Evolutionary conservation across 805 yeast genomes (phyloP).

Genomic region (Pichia insulana): DNA sequence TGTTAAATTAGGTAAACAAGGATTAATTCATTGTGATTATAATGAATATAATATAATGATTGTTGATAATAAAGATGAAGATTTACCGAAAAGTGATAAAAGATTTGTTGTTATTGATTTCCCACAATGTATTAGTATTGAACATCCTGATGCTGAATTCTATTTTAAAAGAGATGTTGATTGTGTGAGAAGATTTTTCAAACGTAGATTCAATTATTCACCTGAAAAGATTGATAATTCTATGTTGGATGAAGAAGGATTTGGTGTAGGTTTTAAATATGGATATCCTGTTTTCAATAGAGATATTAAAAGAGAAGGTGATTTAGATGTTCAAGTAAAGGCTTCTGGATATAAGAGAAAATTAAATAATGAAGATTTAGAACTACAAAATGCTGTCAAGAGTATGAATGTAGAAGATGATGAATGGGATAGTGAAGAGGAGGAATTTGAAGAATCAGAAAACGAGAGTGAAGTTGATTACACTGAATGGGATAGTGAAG

Average conservation of each 20-base stretch:
- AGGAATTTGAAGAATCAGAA: slow-evolving; percentile 10
- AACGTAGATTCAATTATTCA: slow-evolving; percentile 61
- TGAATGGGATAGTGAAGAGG: slow-evolving; percentile 15
- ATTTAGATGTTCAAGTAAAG: slow-evolving; percentile 76
- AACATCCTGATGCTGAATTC: slow-evolving; percentile 79
- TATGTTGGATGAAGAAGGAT: slow-evolving; percentile 73
- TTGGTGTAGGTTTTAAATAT: slow-evolving; percentile 68
- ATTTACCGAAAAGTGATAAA: slow-evolving; percentile 40
- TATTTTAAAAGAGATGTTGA: slow-evolving; percentile 91
- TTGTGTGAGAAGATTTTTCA: slow-evolving; percentile 79
- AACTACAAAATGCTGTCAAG: slow-evolving; percentile 68
- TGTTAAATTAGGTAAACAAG: slow-evolving; percentile 75
- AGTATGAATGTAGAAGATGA: slow-evolving; percentile 18
- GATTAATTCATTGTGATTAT: slow-evolving; percentile 94
- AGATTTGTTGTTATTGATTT: slow-evolving; percentile 93
- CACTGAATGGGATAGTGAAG: slow-evolving; percentile 19
- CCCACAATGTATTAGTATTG: slow-evolving; percentile 95
- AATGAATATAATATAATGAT: slow-evolving; percentile 94
- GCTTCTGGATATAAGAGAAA: slow-evolving; percentile 76
- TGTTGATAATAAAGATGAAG: slow-evolving; percentile 36
- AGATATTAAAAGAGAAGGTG: slow-evolving; percentile 61
- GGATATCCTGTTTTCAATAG: slow-evolving; percentile 73
- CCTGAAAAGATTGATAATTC: slow-evolving; percentile 54
- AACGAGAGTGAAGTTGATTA: slow-evolving; percentile 24
- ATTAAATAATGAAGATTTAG: slow-evolving; percentile 38